Conservation (phyloP, 768 basidiomycete genomes). For the Nidularia sp. region DNA sequence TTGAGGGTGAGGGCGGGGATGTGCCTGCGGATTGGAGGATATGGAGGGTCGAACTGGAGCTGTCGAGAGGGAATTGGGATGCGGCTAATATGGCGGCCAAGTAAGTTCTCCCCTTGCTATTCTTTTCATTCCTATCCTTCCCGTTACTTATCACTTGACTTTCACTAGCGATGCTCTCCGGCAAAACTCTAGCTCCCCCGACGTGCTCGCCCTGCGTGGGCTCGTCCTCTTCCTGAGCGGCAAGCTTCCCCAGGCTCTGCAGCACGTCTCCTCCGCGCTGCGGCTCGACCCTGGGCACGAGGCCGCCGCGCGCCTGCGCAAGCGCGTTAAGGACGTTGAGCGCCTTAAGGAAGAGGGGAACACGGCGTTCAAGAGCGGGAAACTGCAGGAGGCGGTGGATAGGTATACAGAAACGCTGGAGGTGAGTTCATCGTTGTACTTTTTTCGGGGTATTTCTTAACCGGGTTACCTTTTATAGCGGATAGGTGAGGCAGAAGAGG, state of each 20-base stretch:
- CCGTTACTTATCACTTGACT: neutral
- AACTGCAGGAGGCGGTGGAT: conserved; percentile 55
- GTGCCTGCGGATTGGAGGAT: conserved; percentile 77
- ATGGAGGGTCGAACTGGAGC: conserved; percentile 76
- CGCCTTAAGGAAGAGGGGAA: conserved; percentile 85
- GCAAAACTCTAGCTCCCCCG: conserved; percentile 68
- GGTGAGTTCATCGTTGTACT: conserved; percentile 27
- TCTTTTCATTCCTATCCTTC: neutral
- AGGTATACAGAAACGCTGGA: conserved; percentile 74
- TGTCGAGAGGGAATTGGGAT: conserved; percentile 69
- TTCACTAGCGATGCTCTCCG: conserved; percentile 67
- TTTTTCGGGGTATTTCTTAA: neutral
- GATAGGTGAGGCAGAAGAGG: conserved; percentile 64
- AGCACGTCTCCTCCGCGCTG: conserved; percentile 69
- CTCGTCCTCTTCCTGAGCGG: conserved; percentile 73
- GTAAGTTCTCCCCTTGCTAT: conserved; percentile 35
- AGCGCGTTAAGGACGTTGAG: conserved; percentile 80
- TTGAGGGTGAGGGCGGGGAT: conserved; percentile 73
- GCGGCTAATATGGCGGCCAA: conserved; percentile 71
- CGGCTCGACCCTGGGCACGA: conserved; percentile 77
- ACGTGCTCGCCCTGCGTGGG: conserved; percentile 74
- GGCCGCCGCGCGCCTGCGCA: conserved; percentile 64
- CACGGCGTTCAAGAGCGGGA: conserved; percentile 59
- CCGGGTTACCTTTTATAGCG: conserved; percentile 30
- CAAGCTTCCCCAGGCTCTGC: conserved; percentile 65